A percentile compares a stretch with the other conserved stretches of the same genome.
Evolutionary conservation across 805 yeast genomes (phyloP).

Genomic region (Saccharomycopsis fibuligera): DNA sequence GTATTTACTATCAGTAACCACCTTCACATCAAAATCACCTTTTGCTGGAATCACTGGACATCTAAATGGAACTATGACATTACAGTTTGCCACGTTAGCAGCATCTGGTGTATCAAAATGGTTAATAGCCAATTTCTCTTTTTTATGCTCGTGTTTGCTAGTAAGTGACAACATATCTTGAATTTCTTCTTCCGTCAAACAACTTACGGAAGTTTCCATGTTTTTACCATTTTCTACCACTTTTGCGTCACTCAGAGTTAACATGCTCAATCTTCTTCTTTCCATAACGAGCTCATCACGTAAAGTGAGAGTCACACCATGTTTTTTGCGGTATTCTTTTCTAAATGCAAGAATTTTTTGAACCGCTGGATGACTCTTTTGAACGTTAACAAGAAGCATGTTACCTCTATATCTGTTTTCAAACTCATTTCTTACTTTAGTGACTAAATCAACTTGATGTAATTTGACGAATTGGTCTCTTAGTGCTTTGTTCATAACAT

Average conservation of each 20-base stretch:
- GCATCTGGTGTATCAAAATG: neutral
- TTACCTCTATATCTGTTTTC: slow-evolving; percentile 71
- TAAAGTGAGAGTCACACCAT: slow-evolving; percentile 52
- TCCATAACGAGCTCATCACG: slow-evolving; percentile 74
- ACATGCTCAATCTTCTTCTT: slow-evolving; percentile 48
- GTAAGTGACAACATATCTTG: slow-evolving; percentile 24
- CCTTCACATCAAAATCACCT: slow-evolving; percentile 78
- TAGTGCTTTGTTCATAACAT: slow-evolving; percentile 58
- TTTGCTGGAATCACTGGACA: slow-evolving; percentile 70
- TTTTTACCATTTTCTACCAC: slow-evolving; percentile 42
- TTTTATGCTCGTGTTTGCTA: neutral
- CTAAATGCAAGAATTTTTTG: slow-evolving; percentile 43
- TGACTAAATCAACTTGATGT: slow-evolving; percentile 69
- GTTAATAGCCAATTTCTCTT: neutral
- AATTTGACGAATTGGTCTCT: slow-evolving; percentile 75
- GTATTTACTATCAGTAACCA: slow-evolving; percentile 67
- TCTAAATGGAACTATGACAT: slow-evolving; percentile 46
- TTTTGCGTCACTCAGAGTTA: slow-evolving; percentile 46
- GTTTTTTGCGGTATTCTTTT: slow-evolving; percentile 37
- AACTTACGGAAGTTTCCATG: slow-evolving; percentile 65
- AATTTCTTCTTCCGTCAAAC: slow-evolving; percentile 24
- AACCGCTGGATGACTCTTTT: slow-evolving; percentile 46
- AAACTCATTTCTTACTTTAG: slow-evolving; percentile 68
- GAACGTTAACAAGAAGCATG: slow-evolving; percentile 53
- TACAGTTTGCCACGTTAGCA: neutral